Base-by-base conservation (phyloP, 306 rosid genomes). In the Carpinus fangiana region DNA sequence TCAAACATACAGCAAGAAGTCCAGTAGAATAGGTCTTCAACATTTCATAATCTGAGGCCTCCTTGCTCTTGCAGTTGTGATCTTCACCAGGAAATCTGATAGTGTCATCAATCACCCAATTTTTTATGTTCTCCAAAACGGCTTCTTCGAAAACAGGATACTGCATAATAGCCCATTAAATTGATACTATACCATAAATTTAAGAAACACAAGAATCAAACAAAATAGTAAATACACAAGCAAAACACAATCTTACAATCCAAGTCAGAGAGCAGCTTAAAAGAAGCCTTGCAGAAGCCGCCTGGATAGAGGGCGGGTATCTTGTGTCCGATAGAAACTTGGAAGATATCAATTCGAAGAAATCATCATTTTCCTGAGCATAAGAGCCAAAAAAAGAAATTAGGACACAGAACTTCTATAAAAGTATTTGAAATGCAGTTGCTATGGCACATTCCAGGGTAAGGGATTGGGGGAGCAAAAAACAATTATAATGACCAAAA, bases 61-160 rank as follows among this genome's bases (percentile, higher is more conserved):
- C 97, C 77, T 79, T 90, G 76, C 72, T 80, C 66, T 90, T 90
- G 82, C 83, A 81, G 53, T 67, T 86, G 43, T 82, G 96, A 71
- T 91, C 92, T 79, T 88, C 97, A 0, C 76, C 52, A 51, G 89
- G 73, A 64, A 73, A 20, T 57, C 80, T 90, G 21, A 76, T 54
- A 64, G 77, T 80, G 77, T 96, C 97, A 80, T 93, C 93, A 86
- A 92, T 88, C 79, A 88, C 97, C 93, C 97, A 90, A 54, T 80
- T 83, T 86, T 90, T 96, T 53, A 93, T 86, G 79, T 81, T 90
- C 73, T 93, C 91, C 76, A 89, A 54, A 20, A 96, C 97, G 5
- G 89, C 72, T 34, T 93, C 99, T 84, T 96, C 99, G 80, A 96
- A 93, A 82, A 83, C 90, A 84, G 98, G 97, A 85, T 91, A 88